Percentiles rank a stretch among this genome's conserved stretches.
phyloP scores from a whole-genome alignment of 208 protist genomes.

The Trichomonas tenax region DNA sequence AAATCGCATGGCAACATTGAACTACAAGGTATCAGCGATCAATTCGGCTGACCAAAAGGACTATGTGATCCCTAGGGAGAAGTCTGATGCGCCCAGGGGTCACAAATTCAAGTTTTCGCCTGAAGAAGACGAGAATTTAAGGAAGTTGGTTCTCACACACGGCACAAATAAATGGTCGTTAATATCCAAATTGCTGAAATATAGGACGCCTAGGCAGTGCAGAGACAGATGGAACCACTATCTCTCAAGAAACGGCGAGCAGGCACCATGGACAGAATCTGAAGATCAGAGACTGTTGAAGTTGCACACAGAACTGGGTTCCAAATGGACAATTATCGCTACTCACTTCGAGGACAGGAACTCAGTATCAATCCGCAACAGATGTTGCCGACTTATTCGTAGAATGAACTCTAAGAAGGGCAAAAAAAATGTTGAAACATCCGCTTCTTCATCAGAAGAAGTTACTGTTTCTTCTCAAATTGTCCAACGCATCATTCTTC shows the following conservation, averaged over 20 bases:
- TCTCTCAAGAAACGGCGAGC: not conserved
- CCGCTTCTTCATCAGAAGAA: not conserved
- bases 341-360: not conserved
- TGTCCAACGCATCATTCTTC: not conserved
- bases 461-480: not conserved
- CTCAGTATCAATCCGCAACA: not conserved
- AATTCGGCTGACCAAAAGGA: too few relatives aligned
- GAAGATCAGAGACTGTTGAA: not conserved
- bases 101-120: not conserved
- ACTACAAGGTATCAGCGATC: too few relatives aligned
- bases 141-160: not conserved
- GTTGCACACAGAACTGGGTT: not conserved
- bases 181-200: not conserved
- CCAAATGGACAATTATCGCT: not conserved
- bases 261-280: not conserved
- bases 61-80: not conserved
- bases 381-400: not conserved
- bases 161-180: not conserved
- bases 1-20: too few relatives aligned
- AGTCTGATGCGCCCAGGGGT: not conserved
- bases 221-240: slow-evolving; percentile 4
- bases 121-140: not conserved
- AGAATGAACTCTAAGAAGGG: not conserved
- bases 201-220: not conserved
- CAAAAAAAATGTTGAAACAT: not conserved